These are phyloP conservation scores for Byssochlamys sp. DNA, from an alignment of 2,329 filamentous ascomycete species.

Conservation along the genomic window DNA sequence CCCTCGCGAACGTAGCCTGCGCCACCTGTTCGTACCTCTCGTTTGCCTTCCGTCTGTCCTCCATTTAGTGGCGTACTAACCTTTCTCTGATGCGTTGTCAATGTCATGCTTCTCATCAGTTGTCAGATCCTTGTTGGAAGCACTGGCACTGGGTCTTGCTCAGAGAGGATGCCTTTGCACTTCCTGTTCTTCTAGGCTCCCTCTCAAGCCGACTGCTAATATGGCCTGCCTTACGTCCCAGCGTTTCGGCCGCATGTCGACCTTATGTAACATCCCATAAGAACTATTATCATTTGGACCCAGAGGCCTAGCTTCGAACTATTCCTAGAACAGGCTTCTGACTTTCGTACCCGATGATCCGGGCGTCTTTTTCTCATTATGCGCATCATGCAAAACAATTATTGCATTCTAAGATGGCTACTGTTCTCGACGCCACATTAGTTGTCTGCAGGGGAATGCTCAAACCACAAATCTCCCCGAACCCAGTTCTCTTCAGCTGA, in stretches of 20 bases:
- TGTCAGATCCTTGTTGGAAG: not conserved
- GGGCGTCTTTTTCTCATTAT: not conserved
- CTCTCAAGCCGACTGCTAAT: not conserved
- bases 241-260: not conserved
- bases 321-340: not conserved
- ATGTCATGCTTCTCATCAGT: not conserved
- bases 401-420: not conserved
- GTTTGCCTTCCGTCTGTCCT: not conserved
- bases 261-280: not conserved
- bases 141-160: not conserved
- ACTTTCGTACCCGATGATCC: not conserved
- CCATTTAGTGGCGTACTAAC: not conserved
- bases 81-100: not conserved
- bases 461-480: constrained; percentile 9
- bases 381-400: not conserved
- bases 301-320: not conserved
- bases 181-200: not conserved
- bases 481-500: constrained; percentile 32
- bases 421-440: not conserved
- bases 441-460: constrained; percentile 7
- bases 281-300: not conserved
- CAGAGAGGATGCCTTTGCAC: not conserved
- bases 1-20: not conserved
- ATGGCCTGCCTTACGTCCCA: not conserved
- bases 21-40: not conserved